These are phyloP conservation scores for Paecilomyces dactylethromorphus DNA, from an alignment of 2,329 filamentous ascomycete species.

Conservation along the genomic window DNA sequence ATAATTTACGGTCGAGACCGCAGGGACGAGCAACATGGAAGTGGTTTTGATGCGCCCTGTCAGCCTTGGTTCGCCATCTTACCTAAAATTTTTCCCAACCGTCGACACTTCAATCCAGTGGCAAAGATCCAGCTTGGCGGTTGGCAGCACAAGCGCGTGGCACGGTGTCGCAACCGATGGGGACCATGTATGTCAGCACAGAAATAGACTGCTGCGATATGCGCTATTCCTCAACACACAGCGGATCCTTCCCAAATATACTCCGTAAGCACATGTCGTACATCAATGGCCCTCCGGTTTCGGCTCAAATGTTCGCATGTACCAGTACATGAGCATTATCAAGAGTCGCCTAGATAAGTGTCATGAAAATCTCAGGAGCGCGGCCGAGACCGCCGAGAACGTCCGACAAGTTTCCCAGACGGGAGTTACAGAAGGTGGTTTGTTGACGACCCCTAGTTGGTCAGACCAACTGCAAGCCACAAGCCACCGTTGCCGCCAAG, in stretches of 20 bases:
- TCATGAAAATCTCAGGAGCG: not conserved
- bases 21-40: not conserved
- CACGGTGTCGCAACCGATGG: not conserved
- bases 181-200: not conserved
- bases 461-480: not conserved
- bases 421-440: not conserved
- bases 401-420: not conserved
- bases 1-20: not conserved
- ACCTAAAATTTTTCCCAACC: not conserved
- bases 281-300: not conserved
- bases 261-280: not conserved
- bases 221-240: too few relatives aligned
- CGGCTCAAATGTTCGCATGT: not conserved
- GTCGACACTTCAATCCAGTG: not conserved
- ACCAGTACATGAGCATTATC: not conserved
- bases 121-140: not conserved
- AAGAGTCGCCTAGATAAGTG: not conserved
- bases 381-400: not conserved
- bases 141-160: not conserved
- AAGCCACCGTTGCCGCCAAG: not conserved
- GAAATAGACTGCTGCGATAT: too few relatives aligned
- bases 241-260: not conserved
- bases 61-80: not conserved
- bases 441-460: not conserved
- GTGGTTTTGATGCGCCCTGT: not conserved